phyloP scores from a whole-genome alignment of 257 asterid genomes.

The Jasminum sambac region DNA sequence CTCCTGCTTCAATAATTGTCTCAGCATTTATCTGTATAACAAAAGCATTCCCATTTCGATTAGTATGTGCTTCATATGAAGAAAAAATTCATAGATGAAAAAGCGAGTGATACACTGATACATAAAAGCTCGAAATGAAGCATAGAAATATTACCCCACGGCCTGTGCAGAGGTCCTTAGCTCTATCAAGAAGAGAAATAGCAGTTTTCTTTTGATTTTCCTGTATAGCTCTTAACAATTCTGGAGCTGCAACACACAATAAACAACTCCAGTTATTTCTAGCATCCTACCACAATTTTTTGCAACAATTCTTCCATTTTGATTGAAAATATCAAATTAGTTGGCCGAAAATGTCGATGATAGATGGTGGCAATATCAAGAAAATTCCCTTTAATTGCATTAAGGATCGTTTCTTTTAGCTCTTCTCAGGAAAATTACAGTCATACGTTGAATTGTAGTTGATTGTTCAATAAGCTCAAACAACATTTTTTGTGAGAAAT shows the following conservation, averaged over 20 bases:
- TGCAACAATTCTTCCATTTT: background rate
- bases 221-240: conserved; percentile 36
- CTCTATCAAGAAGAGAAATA: conserved; percentile 42
- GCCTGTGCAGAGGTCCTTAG: conserved; percentile 44
- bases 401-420: too few species aligned
- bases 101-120: too few species aligned
- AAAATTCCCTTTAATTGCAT: too few species aligned
- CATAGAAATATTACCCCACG: conserved; percentile 41
- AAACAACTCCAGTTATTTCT: background rate
- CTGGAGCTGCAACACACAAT: conserved; percentile 42
- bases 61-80: background rate
- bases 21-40: conserved; percentile 43
- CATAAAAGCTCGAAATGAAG: too few species aligned
- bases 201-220: conserved; percentile 41
- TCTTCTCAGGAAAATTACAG: too few species aligned
- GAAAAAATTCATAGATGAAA: background rate
- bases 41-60: background rate
- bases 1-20: conserved; percentile 49
- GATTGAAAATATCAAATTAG: background rate
- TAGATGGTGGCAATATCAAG: too few species aligned
- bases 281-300: background rate
- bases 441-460: too few species aligned
- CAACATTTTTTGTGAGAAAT: too few species aligned
- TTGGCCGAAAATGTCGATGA: too few species aligned
- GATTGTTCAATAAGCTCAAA: too few species aligned